These are phyloP conservation scores for Mycena vulgaris DNA, from an alignment of 768 basidiomycete genomes.

Conservation along the genomic window DNA sequence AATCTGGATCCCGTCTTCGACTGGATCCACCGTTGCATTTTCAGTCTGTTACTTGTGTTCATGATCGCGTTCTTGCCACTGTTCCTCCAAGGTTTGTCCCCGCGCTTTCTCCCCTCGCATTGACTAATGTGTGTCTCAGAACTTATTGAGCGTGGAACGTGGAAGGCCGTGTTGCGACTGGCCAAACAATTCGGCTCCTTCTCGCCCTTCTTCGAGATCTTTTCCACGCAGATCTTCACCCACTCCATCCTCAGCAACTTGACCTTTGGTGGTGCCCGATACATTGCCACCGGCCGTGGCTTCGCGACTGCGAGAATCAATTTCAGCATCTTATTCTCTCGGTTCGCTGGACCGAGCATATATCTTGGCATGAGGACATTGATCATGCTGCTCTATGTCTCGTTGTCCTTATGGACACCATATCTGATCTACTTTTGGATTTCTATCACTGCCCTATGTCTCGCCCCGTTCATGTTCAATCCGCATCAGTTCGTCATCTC, in stretches of 20 bases:
- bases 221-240: conserved; percentile 98
- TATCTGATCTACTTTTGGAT: conserved; percentile 99
- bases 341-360: conserved; percentile 98
- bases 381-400: conserved; percentile 94
- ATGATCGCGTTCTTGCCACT: conserved; percentile 96
- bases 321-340: conserved; percentile 96
- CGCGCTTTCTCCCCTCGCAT: not conserved
- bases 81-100: conserved; percentile 88
- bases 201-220: conserved; percentile 97
- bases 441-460: conserved; percentile 90
- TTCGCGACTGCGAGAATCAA: conserved; percentile 97
- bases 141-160: conserved; percentile 95
- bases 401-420: conserved; percentile 91
- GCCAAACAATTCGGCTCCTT: conserved; percentile 95
- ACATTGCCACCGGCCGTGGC: conserved; percentile 98
- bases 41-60: conserved; percentile 98
- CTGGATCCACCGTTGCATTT: conserved; percentile 97
- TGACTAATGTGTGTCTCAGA: conserved; percentile 64
- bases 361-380: conserved; percentile 96
- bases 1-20: conserved; percentile 93
- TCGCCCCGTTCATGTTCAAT: conserved; percentile 99
- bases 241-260: conserved; percentile 98
- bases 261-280: conserved; percentile 97
- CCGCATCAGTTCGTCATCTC: conserved; percentile 99
- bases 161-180: conserved; percentile 91